Percentiles rank a stretch among this genome's conserved stretches.
phyloP scores from a whole-genome alignment of 768 basidiomycete species.

The Boletus patriciae region DNA sequence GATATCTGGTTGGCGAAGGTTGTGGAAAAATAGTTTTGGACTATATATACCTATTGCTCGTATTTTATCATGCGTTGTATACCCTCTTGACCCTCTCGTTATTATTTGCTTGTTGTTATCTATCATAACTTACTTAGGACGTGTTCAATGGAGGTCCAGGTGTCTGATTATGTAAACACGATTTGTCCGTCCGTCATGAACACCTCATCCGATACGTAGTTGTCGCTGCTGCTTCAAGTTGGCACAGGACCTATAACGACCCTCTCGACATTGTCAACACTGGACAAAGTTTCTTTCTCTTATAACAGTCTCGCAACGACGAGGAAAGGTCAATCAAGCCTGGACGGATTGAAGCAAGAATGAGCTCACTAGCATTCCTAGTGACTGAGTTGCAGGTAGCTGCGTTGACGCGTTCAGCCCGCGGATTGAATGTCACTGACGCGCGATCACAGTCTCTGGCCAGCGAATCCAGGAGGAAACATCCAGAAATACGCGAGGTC shows the following conservation, averaged over 20 bases:
- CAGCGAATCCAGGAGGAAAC: conserved; percentile 83
- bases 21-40: not conserved
- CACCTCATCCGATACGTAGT: not conserved
- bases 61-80: not conserved
- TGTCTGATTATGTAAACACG: conserved; percentile 8
- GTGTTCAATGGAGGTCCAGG: not conserved
- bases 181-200: not conserved
- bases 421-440: conserved; percentile 4
- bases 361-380: conserved; percentile 70
- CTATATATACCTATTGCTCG: not conserved
- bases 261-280: not conserved
- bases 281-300: not conserved
- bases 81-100: not conserved
- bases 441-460: conserved; percentile 64
- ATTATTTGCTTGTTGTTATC: not conserved
- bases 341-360: conserved; percentile 19
- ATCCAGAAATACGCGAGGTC: conserved; percentile 94
- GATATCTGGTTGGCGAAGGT: no score
- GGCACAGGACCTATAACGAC: not conserved
- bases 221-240: not conserved
- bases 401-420: not conserved
- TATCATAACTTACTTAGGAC: not conserved
- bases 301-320: not conserved
- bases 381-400: conserved; percentile 72
- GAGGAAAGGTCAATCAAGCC: not conserved